phyloP scores from a whole-genome alignment of 306 rosid genomes.

The apple (Malus domestica) region ASM211411v1 NC_041793.1:44606501-44607000 shows the following conservation, averaged over 20 bases:
- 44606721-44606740: conserved; percentile 1
- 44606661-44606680: conserved; percentile 15
- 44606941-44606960: not conserved
- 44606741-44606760: conserved; percentile 14
- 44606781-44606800: conserved; percentile 4
- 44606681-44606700: conserved; percentile 6
- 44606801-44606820: conserved; percentile 29
- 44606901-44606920: conserved; percentile 17
- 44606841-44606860: not conserved
- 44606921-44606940: conserved; percentile 7
- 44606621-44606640: conserved; percentile 20
- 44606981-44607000: conserved; percentile 13
- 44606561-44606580: conserved; percentile 23
- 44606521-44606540: not conserved
- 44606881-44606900: conserved; percentile 23
- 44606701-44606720: conserved; percentile 16
- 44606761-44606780: conserved; percentile 10
- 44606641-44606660: conserved; percentile 32
- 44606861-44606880: not conserved
- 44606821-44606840: conserved; percentile 25
- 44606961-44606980: not conserved
- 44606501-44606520: conserved; percentile 11
- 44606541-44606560: conserved; percentile 24
- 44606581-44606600: conserved; percentile 29
- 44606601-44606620: conserved; percentile 21